These are phyloP conservation scores for Amylostereum chailletii DNA, from an alignment of 1,284 basidiomycete species.

Conservation along the genomic window DNA sequence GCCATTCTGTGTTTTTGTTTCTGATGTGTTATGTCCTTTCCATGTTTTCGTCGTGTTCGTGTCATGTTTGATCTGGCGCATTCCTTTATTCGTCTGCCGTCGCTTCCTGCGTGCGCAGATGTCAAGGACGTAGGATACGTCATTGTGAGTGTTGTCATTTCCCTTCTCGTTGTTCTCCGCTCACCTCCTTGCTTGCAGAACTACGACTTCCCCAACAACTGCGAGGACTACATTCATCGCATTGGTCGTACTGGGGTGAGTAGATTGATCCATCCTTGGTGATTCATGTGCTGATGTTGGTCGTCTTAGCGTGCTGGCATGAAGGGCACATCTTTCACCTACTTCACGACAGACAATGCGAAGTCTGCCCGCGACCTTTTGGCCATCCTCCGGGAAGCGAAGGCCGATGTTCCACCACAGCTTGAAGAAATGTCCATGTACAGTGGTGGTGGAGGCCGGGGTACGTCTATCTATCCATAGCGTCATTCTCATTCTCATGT, in stretches of 20 bases:
- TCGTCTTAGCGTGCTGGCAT: slow-evolving; percentile 69
- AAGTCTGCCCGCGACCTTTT: slow-evolving; percentile 92
- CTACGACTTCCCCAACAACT: slow-evolving; percentile 97
- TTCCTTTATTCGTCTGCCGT: slow-evolving; percentile 22
- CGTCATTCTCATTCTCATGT: neutral
- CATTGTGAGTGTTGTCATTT: slow-evolving; percentile 50
- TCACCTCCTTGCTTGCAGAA: slow-evolving; percentile 45
- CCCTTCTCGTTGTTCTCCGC: slow-evolving; percentile 8
- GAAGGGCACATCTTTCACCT: slow-evolving; percentile 90
- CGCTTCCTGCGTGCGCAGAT: slow-evolving; percentile 45
- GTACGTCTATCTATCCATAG: slow-evolving; percentile 28
- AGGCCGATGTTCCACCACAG: slow-evolving; percentile 81
- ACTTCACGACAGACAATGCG: slow-evolving; percentile 93
- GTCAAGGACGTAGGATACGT: slow-evolving; percentile 94
- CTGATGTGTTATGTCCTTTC: slow-evolving; percentile 31
- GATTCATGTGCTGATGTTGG: slow-evolving; percentile 11
- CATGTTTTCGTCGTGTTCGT: slow-evolving; percentile 13
- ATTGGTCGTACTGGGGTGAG: slow-evolving; percentile 84
- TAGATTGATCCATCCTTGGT: slow-evolving; percentile 2
- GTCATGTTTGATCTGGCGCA: neutral
- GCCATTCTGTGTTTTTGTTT: slow-evolving; percentile 20
- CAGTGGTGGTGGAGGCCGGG: slow-evolving; percentile 69
- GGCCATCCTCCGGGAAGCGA: slow-evolving; percentile 84
- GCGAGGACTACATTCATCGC: slow-evolving; percentile 91
- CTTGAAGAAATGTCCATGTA: slow-evolving; percentile 91